Evolutionary conservation across 352 stramenopile species (phyloP), one percentile per base, ranked within the genome.

Genomic region (Pythium sp.): DNA sequence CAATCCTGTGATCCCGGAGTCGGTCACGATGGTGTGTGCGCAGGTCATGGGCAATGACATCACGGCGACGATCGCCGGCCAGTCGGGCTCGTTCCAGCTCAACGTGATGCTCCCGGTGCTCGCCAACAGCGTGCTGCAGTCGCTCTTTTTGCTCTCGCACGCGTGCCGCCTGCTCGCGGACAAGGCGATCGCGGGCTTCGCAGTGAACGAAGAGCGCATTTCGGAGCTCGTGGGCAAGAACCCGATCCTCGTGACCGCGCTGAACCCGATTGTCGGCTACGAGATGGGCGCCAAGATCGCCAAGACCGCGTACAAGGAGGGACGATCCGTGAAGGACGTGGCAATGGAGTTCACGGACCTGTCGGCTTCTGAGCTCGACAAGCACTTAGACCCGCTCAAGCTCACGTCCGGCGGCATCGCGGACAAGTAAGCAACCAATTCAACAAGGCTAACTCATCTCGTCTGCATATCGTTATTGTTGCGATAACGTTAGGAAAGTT

Each of bases 1-100:
- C 51, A 99, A 99, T 79, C 97, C 97, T 20, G 79, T 82, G 36
- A 79, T 84, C 58, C 78, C 75, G 5, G 80, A 88, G 58, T 70
- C 80, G 24, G 71, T 88, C 60, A 74, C 78, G 24, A 88, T 88
- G 80, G 76, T 85, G 38, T 86, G 78, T 32, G 78, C 80, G 20
- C 80, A 84, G 20, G 80, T 88, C 5, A 88, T 88, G 30, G 80
- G 80, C 51, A 86, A 86, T 43, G 76, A 88, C 73, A 74, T 82
- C 49, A 81, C 80, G 1, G 76, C 78, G 58, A 84, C 78, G 57
- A 72, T 88, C 56, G 80, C 76, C 1, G 78, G 80, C 36, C 76
- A 80, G 67, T 81, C 73, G 9, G 80, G 80, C 15, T 78, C 70
- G 15, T 88, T 88, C 68, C 76, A 88, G 67, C 74, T 88, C 56